phyloP scores from a whole-genome alignment of 495 filamentous ascomycete genomes.

The Lasiosphaeria ovina region DNA sequence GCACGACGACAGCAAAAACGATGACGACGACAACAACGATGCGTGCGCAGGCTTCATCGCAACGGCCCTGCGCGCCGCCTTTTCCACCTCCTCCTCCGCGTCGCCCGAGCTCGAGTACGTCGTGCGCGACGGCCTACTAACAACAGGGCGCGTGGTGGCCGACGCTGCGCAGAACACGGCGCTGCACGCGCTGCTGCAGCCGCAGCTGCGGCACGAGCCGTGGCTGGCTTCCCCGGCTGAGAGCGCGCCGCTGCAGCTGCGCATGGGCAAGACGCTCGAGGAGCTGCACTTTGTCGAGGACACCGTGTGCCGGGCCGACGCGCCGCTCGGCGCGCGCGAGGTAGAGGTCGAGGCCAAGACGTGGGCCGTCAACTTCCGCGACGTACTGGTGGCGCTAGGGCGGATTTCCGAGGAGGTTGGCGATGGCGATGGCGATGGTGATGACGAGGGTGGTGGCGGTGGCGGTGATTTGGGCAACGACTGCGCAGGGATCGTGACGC shows the following conservation, averaged over 20 bases:
- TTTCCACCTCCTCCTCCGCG: not conserved
- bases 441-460: not conserved
- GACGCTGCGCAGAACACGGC: slow-evolving; percentile 22
- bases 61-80: not conserved
- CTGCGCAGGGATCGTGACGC: slow-evolving; percentile 43
- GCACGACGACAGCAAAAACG: not conserved
- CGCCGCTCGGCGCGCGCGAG: slow-evolving; percentile 14
- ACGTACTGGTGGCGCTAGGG: slow-evolving; percentile 48
- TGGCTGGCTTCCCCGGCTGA: slow-evolving; percentile 18
- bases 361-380: slow-evolving; percentile 31
- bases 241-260: too few species aligned
- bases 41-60: too few species aligned
- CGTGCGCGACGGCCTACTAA: slow-evolving; percentile 26
- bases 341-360: slow-evolving; percentile 34
- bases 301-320: slow-evolving; percentile 9
- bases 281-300: slow-evolving; percentile 29
- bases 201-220: slow-evolving; percentile 21
- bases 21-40: too few species aligned
- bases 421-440: too few species aligned
- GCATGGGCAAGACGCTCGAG: slow-evolving; percentile 13
- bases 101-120: slow-evolving; percentile 31
- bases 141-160: slow-evolving; percentile 23
- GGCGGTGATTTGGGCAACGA: slow-evolving; percentile 36
- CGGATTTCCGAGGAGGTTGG: not conserved
- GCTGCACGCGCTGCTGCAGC: slow-evolving; percentile 21